Evolutionary conservation across 1,284 basidiomycete genomes (phyloP).

Genomic region (Ustilago curta): DNA sequence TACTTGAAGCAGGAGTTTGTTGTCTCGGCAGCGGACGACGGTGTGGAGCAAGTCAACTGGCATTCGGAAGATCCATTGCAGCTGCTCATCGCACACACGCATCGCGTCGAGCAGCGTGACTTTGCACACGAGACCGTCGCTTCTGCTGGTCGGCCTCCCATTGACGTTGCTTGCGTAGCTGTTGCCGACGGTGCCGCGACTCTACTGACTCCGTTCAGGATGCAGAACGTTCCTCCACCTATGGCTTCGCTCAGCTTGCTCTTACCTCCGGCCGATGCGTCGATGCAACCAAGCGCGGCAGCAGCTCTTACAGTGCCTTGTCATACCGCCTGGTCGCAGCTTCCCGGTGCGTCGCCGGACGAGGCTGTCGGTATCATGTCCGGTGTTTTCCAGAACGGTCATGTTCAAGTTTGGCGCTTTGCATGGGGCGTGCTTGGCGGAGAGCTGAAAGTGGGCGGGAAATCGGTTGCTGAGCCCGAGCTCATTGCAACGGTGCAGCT

Average conservation of each 20-base stretch:
- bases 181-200: conserved; percentile 90
- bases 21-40: conserved; percentile 1
- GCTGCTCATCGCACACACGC: conserved; percentile 74
- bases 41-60: conserved; percentile 78
- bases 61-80: conserved; percentile 83
- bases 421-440: conserved; percentile 54
- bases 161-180: conserved; percentile 85
- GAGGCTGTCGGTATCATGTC: conserved; percentile 74
- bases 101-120: conserved; percentile 75
- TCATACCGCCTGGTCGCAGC: conserved; percentile 75
- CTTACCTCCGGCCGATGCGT: conserved; percentile 62
- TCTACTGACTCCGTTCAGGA: conserved; percentile 89
- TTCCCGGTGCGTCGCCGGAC: conserved; percentile 68
- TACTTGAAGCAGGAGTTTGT: conserved; percentile 70
- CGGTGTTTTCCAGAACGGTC: conserved; percentile 74
- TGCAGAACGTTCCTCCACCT: conserved; percentile 93
- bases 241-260: conserved; percentile 83
- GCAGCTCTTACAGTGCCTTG: conserved; percentile 33
- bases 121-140: conserved; percentile 83
- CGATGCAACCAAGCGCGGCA: conserved; percentile 12
- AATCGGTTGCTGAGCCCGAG: conserved; percentile 33
- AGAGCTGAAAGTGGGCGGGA: conserved; percentile 39
- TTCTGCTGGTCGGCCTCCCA: conserved; percentile 76
- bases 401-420: conserved; percentile 76
- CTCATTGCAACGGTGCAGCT: conserved; percentile 27